Conservation (phyloP, 2,329 filamentous ascomycete species). For the Epichloe uncinata region DNA sequence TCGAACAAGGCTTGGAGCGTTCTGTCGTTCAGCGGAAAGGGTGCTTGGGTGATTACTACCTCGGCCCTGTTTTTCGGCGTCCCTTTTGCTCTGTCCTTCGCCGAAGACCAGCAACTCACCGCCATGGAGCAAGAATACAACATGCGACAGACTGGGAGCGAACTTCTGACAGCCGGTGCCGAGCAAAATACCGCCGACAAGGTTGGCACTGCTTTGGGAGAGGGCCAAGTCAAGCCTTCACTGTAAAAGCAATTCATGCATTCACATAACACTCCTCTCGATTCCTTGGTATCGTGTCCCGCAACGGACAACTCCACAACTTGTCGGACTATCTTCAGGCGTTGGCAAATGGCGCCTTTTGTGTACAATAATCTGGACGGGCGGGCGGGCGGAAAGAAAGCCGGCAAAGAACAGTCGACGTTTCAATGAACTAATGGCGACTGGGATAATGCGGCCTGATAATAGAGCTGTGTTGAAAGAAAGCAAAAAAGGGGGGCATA, state of each 20-base stretch:
- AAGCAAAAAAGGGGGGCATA: slow-evolving; percentile 10
- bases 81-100: slow-evolving; percentile 82
- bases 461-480: not conserved
- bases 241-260: slow-evolving; percentile 24
- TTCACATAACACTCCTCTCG: not conserved
- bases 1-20: slow-evolving; percentile 34
- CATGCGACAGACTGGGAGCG: slow-evolving; percentile 84
- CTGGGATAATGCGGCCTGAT: not conserved
- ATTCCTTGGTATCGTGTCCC: not conserved
- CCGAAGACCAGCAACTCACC: slow-evolving; percentile 90
- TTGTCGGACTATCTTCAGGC: not conserved
- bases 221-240: slow-evolving; percentile 32
- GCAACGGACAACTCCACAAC: not conserved
- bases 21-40: slow-evolving; percentile 65
- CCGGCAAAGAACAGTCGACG: not conserved
- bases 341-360: not conserved
- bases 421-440: not conserved
- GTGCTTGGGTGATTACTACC: slow-evolving; percentile 82
- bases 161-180: slow-evolving; percentile 42
- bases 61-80: slow-evolving; percentile 82
- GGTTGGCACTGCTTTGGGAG: slow-evolving; percentile 36
- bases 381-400: not conserved
- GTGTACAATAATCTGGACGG: slow-evolving; percentile 4
- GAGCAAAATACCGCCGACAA: slow-evolving; percentile 33
- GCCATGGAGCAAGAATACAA: slow-evolving; percentile 97